These are phyloP conservation scores for Kwoniella shivajii DNA, from an alignment of 1,284 basidiomycete genomes.

Conservation along the genomic window DNA sequence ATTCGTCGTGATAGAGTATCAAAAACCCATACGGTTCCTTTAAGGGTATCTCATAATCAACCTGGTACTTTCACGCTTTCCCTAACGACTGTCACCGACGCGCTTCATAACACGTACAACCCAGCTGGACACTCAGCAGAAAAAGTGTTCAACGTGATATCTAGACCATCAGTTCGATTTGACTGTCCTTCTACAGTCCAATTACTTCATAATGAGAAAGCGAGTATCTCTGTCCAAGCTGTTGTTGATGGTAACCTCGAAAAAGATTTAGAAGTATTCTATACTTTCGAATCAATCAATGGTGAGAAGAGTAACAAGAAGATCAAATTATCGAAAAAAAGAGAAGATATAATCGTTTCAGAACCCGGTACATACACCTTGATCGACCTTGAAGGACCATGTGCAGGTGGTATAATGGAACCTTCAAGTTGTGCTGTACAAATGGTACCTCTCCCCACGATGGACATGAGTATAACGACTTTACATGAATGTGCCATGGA, in stretches of 20 bases:
- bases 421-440: constrained; percentile 76
- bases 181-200: constrained; percentile 69
- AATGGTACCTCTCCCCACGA: constrained; percentile 72
- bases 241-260: constrained; percentile 27
- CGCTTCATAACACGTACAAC: constrained; percentile 56
- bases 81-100: constrained; percentile 52
- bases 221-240: constrained; percentile 30
- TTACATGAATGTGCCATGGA: constrained; percentile 95
- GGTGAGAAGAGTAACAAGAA: constrained; percentile 53
- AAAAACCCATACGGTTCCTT: constrained; percentile 42
- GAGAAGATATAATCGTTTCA: constrained; percentile 60
- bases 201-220: constrained; percentile 62
- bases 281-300: constrained; percentile 24
- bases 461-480: constrained; percentile 83
- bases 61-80: constrained; percentile 55
- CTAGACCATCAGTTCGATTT: constrained; percentile 75
- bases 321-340: constrained; percentile 57
- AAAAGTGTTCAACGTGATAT: constrained; percentile 71
- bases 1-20: constrained; percentile 37
- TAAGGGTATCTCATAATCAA: constrained; percentile 40
- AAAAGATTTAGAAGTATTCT: constrained; percentile 23
- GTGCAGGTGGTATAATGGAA: constrained; percentile 75
- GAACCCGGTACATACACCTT: constrained; percentile 85
- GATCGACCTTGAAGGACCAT: constrained; percentile 70
- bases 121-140: constrained; percentile 44